Conservation (phyloP, 1,284 basidiomycete genomes). For the Vanrija pseudolonga region DNA sequence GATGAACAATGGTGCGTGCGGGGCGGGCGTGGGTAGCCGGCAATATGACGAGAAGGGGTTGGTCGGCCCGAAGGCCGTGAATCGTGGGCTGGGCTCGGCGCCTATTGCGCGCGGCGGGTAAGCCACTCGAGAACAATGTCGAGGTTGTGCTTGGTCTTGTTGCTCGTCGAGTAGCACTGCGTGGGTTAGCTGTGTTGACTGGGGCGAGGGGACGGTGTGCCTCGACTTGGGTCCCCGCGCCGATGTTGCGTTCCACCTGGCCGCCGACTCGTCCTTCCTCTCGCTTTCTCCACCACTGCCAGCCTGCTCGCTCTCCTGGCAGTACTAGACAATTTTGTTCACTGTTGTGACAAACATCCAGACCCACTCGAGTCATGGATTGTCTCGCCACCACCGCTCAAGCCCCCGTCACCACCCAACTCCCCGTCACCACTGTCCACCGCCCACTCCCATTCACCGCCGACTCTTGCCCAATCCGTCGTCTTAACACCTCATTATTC, state of each 20-base stretch:
- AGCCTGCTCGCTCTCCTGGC: no score
- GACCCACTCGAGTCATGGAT: no score
- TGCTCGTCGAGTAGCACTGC: slow-evolving; percentile 55
- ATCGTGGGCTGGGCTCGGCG: neutral
- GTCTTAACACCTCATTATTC: no score
- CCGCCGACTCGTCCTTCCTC: neutral
- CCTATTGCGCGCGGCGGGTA: slow-evolving; percentile 32
- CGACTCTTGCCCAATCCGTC: no score
- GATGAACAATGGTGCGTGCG: no score
- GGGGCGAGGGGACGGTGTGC: neutral
- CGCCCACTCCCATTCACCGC: neutral
- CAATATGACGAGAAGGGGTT: neutral
- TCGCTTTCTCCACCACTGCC: no score
- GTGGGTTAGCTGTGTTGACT: slow-evolving; percentile 2
- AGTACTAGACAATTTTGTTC: no score
- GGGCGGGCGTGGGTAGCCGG: neutral
- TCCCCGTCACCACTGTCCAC: neutral
- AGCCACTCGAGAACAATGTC: slow-evolving; percentile 54
- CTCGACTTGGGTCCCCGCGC: no score
- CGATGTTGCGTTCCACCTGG: neutral
- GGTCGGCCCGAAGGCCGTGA: neutral
- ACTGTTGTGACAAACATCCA: no score
- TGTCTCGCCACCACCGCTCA: neutral
- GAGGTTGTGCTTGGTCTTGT: slow-evolving; percentile 89
- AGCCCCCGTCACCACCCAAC: neutral